These are phyloP conservation scores for Solanum hybrid DNA, from an alignment of 305 asterid species.

Conservation along the genomic window DNA sequence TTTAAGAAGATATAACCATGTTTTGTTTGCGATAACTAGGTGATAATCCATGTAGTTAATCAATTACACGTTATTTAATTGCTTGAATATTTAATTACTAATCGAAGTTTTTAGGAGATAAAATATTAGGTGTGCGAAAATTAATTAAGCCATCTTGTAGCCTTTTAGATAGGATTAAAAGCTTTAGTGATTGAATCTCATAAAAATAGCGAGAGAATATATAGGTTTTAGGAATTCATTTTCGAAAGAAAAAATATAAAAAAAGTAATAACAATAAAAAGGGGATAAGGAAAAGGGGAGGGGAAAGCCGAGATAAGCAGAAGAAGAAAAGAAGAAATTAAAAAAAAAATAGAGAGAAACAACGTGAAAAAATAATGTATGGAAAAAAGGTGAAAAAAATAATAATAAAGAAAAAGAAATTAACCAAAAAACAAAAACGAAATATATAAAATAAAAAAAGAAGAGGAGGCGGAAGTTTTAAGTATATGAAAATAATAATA, in stretches of 20 bases:
- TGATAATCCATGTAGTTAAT: neutral
- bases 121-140: neutral
- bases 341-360: no score
- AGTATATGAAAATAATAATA: no score
- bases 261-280: no score
- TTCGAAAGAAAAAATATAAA: neutral
- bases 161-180: no score
- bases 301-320: neutral
- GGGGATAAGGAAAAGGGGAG: neutral
- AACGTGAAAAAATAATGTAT: no score
- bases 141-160: neutral
- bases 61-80: neutral
- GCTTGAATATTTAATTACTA: neutral
- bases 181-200: neutral
- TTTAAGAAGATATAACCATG: neutral
- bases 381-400: no score
- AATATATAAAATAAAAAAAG: no score
- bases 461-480: no score
- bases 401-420: no score
- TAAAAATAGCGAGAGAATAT: neutral
- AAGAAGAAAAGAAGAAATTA: no score
- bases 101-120: neutral
- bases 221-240: neutral
- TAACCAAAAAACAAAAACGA: no score
- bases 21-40: neutral